Evolutionary conservation across 352 stramenopile species (phyloP).

Genomic region (Blastocystis sp.): DNA sequence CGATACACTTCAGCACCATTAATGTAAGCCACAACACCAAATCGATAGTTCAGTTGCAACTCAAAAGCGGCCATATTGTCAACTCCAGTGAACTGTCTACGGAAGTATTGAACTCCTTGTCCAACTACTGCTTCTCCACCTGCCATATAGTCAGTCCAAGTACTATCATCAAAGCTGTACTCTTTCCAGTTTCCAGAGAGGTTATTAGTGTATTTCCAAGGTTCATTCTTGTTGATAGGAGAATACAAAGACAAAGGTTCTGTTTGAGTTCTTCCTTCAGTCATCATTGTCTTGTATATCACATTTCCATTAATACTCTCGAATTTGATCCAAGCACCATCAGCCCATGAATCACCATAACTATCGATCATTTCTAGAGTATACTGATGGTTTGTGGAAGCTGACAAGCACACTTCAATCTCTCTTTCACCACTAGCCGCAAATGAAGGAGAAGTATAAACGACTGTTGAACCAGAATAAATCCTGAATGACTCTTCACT

Average conservation of each 20-base stretch:
- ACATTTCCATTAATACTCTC: conserved; percentile 13
- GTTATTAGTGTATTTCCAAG: neutral
- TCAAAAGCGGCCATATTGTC: neutral
- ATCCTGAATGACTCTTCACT: neutral
- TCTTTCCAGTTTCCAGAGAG: neutral
- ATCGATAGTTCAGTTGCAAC: neutral
- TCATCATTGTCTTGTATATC: conserved; percentile 7
- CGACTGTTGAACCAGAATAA: neutral
- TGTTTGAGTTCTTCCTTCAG: neutral
- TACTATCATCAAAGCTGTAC: neutral
- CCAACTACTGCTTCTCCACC: neutral
- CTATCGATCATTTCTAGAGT: conserved; percentile 16
- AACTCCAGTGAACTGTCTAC: neutral
- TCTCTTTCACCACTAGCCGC: neutral
- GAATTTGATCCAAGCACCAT: neutral
- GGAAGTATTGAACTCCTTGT: conserved; percentile 12
- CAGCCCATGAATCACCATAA: neutral
- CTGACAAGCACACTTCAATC: neutral
- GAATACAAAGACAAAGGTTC: conserved; percentile 4
- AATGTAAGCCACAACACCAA: conserved; percentile 20
- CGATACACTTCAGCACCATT: conserved; percentile 45
- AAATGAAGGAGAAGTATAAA: neutral
- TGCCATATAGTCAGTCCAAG: neutral
- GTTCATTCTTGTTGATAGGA: neutral
- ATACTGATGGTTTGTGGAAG: conserved; percentile 32